A percentile compares a stretch with the other conserved stretches of the same genome.
These are phyloP conservation scores for Botryotinia convoluta DNA, from an alignment of 2,329 filamentous ascomycete genomes.

Conservation along the genomic window DNA sequence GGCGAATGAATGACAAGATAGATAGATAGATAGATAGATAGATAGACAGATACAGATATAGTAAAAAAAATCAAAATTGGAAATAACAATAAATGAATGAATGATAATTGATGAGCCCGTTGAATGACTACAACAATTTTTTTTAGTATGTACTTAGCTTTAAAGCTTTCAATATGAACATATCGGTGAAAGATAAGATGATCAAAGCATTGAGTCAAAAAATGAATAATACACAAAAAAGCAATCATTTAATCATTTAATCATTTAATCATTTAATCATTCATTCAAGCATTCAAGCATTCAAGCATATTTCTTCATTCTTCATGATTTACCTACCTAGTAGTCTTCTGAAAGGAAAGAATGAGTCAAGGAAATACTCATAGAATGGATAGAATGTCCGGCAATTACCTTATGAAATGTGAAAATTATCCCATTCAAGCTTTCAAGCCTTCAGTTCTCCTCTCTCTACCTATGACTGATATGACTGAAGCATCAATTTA, in stretches of 20 bases:
- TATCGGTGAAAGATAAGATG: neutral
- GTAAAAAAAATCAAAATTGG: neutral
- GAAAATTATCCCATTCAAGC: neutral
- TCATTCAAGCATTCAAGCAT: neutral
- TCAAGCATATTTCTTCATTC: neutral
- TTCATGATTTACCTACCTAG: neutral
- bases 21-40: too few relatives aligned
- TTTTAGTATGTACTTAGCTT: neutral
- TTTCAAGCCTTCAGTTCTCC: neutral
- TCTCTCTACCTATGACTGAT: neutral
- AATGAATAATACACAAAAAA: neutral
- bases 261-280: neutral
- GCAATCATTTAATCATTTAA: neutral
- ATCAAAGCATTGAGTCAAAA: neutral
- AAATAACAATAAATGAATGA: neutral
- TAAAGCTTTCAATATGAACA: neutral
- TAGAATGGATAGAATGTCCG: neutral
- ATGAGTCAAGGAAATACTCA: conserved; percentile 4
- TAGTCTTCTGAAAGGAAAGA: neutral
- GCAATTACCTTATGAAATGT: neutral
- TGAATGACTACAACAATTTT: conserved; percentile 15
- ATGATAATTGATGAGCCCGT: neutral
- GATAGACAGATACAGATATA: neutral
- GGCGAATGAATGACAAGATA: neutral
- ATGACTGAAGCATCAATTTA: neutral